A percentile compares a stretch with the other conserved stretches of the same genome.
These are phyloP conservation scores for Trichoderma parareesei DNA, from an alignment of 495 filamentous ascomycete species.

Conservation along the genomic window DNA sequence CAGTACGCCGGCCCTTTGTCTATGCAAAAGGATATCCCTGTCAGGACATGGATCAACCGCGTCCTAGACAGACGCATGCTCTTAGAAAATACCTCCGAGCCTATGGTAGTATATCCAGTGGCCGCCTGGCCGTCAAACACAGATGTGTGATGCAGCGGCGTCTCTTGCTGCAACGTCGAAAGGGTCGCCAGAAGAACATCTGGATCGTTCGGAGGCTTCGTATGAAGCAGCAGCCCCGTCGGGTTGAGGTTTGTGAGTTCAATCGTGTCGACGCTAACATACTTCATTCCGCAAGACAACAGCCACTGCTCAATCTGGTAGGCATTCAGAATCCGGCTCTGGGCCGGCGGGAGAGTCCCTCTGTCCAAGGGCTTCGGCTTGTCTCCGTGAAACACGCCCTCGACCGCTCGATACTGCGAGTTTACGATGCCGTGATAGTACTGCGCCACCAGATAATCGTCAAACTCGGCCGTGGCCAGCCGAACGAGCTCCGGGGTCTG, in stretches of 20 bases:
- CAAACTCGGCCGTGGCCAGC: neutral
- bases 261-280: neutral
- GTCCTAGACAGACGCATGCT: neutral
- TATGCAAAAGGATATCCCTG: neutral
- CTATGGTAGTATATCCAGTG: neutral
- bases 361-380: neutral
- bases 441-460: neutral
- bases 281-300: neutral
- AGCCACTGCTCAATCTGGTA: slow-evolving; percentile 8
- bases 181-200: neutral
- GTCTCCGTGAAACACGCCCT: neutral
- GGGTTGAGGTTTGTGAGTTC: neutral
- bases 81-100: neutral
- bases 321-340: neutral
- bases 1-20: neutral
- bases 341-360: neutral
- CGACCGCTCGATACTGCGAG: neutral
- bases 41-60: neutral
- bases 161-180: neutral
- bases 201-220: neutral
- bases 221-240: neutral
- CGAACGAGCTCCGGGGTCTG: neutral
- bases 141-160: neutral
- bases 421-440: neutral
- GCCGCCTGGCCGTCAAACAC: neutral